Evolutionary conservation across 163 green algal species (phyloP).

Genomic region (Chlamydomonas reinhardtii): DNA sequence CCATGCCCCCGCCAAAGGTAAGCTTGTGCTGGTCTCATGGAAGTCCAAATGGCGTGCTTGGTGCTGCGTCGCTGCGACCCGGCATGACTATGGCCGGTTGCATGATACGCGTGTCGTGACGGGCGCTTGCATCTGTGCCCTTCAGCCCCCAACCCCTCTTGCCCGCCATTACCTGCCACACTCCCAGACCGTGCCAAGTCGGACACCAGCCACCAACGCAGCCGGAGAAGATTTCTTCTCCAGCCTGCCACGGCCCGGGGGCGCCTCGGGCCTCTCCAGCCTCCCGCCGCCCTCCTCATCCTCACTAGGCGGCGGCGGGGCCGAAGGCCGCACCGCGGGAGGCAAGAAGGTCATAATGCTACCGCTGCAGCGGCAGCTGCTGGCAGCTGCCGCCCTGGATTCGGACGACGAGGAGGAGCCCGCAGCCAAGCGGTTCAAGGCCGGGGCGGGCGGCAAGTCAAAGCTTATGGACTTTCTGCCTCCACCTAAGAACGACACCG

Average conservation of each 20-base stretch:
- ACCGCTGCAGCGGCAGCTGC: constrained; percentile 34
- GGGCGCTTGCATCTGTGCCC: too few relatives aligned
- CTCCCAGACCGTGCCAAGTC: too few relatives aligned
- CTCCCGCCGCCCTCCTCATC: background rate
- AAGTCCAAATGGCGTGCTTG: too few relatives aligned
- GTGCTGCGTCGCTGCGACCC: too few relatives aligned
- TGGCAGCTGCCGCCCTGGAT: constrained; percentile 25
- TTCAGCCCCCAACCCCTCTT: too few relatives aligned
- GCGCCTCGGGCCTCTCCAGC: background rate
- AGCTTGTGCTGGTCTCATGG: background rate
- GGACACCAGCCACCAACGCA: too few relatives aligned
- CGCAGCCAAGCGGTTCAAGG: constrained; percentile 20
- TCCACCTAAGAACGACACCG: constrained; percentile 48
- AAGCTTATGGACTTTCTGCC: constrained; percentile 58
- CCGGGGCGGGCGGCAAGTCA: constrained; percentile 6
- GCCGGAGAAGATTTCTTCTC: background rate
- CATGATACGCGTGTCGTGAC: too few relatives aligned
- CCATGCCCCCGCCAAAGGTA: background rate
- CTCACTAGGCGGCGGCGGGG: too few relatives aligned
- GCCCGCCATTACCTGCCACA: too few relatives aligned
- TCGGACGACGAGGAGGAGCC: constrained; percentile 47
- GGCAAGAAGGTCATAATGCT: constrained; percentile 5
- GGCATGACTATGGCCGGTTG: too few relatives aligned
- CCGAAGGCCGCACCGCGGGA: background rate
- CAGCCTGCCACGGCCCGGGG: background rate